These are phyloP conservation scores for Penicillium lividum DNA, from an alignment of 495 filamentous ascomycete species.

Conservation along the genomic window DNA sequence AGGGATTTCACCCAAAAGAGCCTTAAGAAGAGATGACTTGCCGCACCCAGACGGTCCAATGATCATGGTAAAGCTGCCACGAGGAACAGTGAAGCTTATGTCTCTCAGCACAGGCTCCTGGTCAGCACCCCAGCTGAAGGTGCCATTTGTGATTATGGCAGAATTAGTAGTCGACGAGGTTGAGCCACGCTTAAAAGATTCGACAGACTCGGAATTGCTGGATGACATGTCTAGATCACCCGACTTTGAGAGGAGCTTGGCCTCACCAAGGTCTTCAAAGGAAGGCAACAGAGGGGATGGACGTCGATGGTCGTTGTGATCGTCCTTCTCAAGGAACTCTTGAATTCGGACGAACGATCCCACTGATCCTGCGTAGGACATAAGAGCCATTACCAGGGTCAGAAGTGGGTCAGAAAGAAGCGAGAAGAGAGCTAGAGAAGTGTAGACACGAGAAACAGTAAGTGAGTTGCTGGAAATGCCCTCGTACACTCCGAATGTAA, in stretches of 20 bases:
- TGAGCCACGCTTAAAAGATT: slow-evolving; percentile 28
- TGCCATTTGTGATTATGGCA: slow-evolving; percentile 46
- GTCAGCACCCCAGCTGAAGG: slow-evolving; percentile 52
- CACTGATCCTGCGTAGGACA: slow-evolving; percentile 51
- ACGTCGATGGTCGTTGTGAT: slow-evolving; percentile 35
- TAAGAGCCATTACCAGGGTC: slow-evolving; percentile 57
- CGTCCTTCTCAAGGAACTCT: slow-evolving; percentile 51
- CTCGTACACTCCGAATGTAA: slow-evolving; percentile 54
- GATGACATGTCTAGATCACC: slow-evolving; percentile 24
- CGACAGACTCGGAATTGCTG: slow-evolving; percentile 26
- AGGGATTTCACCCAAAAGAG: slow-evolving; percentile 57
- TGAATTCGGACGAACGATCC: slow-evolving; percentile 63
- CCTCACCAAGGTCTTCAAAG: slow-evolving; percentile 25
- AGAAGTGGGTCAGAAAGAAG: slow-evolving; percentile 58
- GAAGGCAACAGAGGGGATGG: slow-evolving; percentile 23
- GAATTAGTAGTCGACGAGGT: slow-evolving; percentile 22
- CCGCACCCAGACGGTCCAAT: slow-evolving; percentile 63
- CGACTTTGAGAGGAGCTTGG: slow-evolving; percentile 23
- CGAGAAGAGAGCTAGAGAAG: slow-evolving; percentile 60
- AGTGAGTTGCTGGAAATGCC: slow-evolving; percentile 52
- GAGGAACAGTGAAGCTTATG: slow-evolving; percentile 41
- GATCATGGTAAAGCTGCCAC: slow-evolving; percentile 49
- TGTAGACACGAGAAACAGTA: slow-evolving; percentile 55
- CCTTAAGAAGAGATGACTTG: slow-evolving; percentile 60
- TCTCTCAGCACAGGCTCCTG: slow-evolving; percentile 46